Percentiles rank a stretch among this genome's conserved stretches.
phyloP scores from a whole-genome alignment of 768 basidiomycete genomes.

The Hypholoma fasciculare region DNA sequence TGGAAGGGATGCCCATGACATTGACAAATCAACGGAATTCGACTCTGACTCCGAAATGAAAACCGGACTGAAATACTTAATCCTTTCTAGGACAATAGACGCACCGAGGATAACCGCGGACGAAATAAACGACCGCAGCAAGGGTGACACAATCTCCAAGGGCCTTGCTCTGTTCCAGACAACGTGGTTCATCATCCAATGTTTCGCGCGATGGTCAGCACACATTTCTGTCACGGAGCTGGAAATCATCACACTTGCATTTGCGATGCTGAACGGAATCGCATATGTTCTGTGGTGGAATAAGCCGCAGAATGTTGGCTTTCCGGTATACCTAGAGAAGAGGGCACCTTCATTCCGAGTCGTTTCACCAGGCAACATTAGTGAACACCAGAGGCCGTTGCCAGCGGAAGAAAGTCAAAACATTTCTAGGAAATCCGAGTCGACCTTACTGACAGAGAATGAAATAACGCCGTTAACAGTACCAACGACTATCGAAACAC shows the following conservation, averaged over 20 bases:
- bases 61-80: too few relatives aligned
- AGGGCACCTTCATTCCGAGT: too few relatives aligned
- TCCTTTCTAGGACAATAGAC: neutral
- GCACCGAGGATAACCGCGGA: conserved; percentile 17
- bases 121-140: conserved; percentile 27
- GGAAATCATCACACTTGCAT: conserved; percentile 35
- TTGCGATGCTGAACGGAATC: conserved; percentile 15
- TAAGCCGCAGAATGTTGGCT: neutral
- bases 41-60: too few relatives aligned
- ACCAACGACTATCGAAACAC: too few relatives aligned
- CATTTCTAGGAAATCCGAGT: too few relatives aligned
- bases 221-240: conserved; percentile 31
- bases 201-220: conserved; percentile 22
- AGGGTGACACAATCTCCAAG: conserved; percentile 35
- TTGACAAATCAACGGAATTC: too few relatives aligned
- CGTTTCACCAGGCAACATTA: neutral
- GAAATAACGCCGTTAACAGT: too few relatives aligned
- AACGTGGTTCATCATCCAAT: conserved; percentile 33
- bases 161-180: conserved; percentile 31
- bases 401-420: too few relatives aligned
- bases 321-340: neutral
- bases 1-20: too few relatives aligned
- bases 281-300: neutral
- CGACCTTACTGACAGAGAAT: too few relatives aligned
- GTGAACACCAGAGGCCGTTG: too few relatives aligned